Conservation (phyloP, 2,329 filamentous ascomycete species). For the Pseudocercospora fuligena region DNA sequence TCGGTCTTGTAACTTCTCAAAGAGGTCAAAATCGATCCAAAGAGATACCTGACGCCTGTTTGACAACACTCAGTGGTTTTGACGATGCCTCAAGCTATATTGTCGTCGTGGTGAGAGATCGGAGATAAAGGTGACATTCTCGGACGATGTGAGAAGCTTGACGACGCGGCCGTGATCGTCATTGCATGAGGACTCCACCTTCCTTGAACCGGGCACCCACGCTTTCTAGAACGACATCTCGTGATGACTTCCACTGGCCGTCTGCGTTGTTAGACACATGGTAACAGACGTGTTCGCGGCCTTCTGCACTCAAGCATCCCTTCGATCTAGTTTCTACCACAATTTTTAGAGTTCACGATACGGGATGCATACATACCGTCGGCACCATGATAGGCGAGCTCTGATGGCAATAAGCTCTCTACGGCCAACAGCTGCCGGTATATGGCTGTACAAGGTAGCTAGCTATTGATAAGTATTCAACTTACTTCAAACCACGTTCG, state of each 20-base stretch:
- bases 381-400: constrained; percentile 10
- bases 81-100: neutral
- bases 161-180: neutral
- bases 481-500: neutral
- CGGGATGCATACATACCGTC: neutral
- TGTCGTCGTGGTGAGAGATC: neutral
- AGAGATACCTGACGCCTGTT: too few relatives aligned
- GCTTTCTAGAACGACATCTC: neutral
- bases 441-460: neutral
- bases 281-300: too few relatives aligned
- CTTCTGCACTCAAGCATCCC: neutral
- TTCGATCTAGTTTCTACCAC: neutral
- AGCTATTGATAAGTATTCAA: neutral
- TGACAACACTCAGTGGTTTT: neutral
- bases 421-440: constrained; percentile 3
- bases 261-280: too few relatives aligned
- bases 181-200: constrained; percentile 1
- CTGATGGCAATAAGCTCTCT: constrained; percentile 1
- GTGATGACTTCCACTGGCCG: neutral
- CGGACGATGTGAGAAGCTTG: neutral
- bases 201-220: neutral
- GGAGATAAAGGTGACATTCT: neutral
- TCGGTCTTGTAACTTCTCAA: too few relatives aligned
- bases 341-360: neutral
- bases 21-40: too few relatives aligned